Evolutionary conservation across 2,329 filamentous ascomycete genomes (phyloP).

Genomic region (Pyrenophora graminea): DNA sequence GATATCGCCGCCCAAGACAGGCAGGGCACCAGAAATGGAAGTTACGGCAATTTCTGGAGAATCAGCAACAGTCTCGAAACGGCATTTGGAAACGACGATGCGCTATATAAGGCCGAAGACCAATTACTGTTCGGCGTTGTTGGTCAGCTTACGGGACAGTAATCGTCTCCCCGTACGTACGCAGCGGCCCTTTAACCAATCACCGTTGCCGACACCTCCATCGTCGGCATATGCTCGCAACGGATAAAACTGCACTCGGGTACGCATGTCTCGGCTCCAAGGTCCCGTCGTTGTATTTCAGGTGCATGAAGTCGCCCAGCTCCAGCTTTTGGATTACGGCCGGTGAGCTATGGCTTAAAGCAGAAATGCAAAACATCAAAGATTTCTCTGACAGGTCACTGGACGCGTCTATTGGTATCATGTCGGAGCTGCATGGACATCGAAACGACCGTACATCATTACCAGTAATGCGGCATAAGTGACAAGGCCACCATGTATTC

Average conservation of each 20-base stretch:
- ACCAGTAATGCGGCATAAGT: not conserved
- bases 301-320: not conserved
- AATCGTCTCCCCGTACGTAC: not conserved
- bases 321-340: not conserved
- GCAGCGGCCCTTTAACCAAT: not conserved
- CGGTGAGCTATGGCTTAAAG: not conserved
- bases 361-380: not conserved
- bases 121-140: slow-evolving; percentile 37
- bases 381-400: not conserved
- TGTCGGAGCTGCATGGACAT: not conserved
- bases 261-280: not conserved
- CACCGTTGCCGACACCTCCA: not conserved
- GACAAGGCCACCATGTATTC: not conserved
- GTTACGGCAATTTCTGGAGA: slow-evolving; percentile 44
- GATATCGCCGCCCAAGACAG: slow-evolving; percentile 46
- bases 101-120: slow-evolving; percentile 47
- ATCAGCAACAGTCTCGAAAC: slow-evolving; percentile 47
- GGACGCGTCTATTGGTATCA: too few species aligned
- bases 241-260: not conserved
- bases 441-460: not conserved
- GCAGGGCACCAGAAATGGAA: slow-evolving; percentile 33
- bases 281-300: not conserved
- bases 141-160: slow-evolving; percentile 26
- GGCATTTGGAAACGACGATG: slow-evolving; percentile 50
- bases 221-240: not conserved